phyloP scores from a whole-genome alignment of 2,329 filamentous ascomycete genomes.

The Penicillium sp. region DNA sequence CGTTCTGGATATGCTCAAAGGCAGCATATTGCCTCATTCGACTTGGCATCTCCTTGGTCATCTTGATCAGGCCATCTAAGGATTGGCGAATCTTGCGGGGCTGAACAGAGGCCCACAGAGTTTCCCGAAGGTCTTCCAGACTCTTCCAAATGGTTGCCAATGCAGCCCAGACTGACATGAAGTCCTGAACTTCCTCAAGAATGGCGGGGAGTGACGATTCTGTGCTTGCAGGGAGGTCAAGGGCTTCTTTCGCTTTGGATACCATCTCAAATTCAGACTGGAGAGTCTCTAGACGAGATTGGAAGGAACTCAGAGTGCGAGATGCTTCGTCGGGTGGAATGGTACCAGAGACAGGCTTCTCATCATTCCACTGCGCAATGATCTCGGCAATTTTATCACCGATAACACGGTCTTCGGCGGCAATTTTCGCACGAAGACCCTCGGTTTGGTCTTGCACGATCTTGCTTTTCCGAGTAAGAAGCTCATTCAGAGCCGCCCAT shows the following conservation, averaged over 20 bases:
- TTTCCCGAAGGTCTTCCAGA: slow-evolving; percentile 89
- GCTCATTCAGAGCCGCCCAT: slow-evolving; percentile 91
- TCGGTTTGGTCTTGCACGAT: slow-evolving; percentile 97
- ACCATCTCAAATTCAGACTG: slow-evolving; percentile 92
- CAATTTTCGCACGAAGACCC: slow-evolving; percentile 90
- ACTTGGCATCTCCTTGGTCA: slow-evolving; percentile 99
- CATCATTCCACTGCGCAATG: slow-evolving; percentile 86
- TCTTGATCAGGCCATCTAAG: slow-evolving; percentile 91
- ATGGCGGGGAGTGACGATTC: slow-evolving; percentile 84
- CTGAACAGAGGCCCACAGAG: slow-evolving; percentile 92
- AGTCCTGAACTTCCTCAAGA: slow-evolving; percentile 95
- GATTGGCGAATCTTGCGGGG: slow-evolving; percentile 88
- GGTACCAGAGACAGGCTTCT: slow-evolving; percentile 94
- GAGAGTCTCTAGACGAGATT: slow-evolving; percentile 80
- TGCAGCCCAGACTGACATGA: slow-evolving; percentile 97
- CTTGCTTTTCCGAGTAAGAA: slow-evolving; percentile 88
- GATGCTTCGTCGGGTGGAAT: slow-evolving; percentile 90
- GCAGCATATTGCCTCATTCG: slow-evolving; percentile 99
- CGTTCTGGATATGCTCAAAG: slow-evolving; percentile 97
- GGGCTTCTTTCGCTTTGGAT: slow-evolving; percentile 92
- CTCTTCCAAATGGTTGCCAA: slow-evolving; percentile 96
- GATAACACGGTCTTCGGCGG: slow-evolving; percentile 89
- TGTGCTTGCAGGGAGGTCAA: slow-evolving; percentile 80
- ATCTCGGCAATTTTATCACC: slow-evolving; percentile 86
- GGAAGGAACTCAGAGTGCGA: slow-evolving; percentile 78